Evolutionary conservation across 768 basidiomycete genomes (phyloP), one percentile per base, ranked within the genome.

Genomic region (Tulasnella calospora): DNA sequence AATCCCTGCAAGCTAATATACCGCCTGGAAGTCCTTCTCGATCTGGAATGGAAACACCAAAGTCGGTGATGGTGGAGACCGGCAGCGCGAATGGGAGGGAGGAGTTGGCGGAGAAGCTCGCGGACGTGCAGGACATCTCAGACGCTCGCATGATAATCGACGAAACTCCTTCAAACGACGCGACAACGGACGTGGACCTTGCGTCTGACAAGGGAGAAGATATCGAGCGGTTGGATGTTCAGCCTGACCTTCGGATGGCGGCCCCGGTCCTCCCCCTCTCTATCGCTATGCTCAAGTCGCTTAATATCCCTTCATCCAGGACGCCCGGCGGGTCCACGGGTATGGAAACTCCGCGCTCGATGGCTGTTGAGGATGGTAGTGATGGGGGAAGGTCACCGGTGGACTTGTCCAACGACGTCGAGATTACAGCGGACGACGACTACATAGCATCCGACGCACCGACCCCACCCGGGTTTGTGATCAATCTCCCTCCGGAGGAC

Each of bases 21-120:
- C 40, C 55, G 69, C 27, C 75, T 33, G 69, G 40, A 71, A 41
- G 67, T 7, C n/a, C 77, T 30, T 19, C n/a, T 40, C 40, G 46
- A 21, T 47, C 74, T n/a, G 74, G 74, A 15, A 38, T 55, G 44
- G 74, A 47, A 15, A 75, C 74, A 30, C 74, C 74, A 17, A 75
- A 75, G 55, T 78, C 77, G 17, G 70, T 78, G 21, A 71, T 78
- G 69, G 77, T 78, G 77, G 77, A 78, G 46, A 78, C 40, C 0
- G 77, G 77, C 9, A 78, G 77, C 33, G 77, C 35, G 30, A 69
- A 46, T 21, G 77, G 77, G 1, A 73, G 40, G 35, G 77, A 44
- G 21, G 75, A 76, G 19, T 35, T 67, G 35, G 75, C 55, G 23
- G 67, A 67, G 27, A 61, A 51, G 27, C 35, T 76, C 0, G 75